Conservation (phyloP, 257 asterid species). For the Jacaranda copaia region DNA sequence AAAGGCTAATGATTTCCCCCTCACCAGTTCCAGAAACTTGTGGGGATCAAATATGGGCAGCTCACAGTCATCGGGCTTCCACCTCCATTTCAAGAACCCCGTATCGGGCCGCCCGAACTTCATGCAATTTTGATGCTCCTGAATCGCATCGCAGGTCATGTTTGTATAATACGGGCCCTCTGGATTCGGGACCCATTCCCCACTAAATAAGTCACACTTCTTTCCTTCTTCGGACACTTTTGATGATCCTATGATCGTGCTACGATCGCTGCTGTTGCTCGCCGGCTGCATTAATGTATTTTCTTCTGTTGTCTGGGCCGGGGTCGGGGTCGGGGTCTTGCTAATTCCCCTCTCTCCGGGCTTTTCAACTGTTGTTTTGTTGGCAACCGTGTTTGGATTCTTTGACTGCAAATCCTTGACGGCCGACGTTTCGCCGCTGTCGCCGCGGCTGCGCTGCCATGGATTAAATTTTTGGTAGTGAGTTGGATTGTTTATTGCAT, state of each 20-base stretch:
- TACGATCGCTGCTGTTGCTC: neutral
- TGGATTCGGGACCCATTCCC: constrained; percentile 74
- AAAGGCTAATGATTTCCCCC: constrained; percentile 78
- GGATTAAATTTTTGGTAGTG: neutral
- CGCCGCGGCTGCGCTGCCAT: constrained; percentile 13
- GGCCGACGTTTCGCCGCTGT: neutral
- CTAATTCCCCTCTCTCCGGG: neutral
- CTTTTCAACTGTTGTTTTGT: neutral
- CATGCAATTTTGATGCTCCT: constrained; percentile 88
- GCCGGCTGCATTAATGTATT: neutral
- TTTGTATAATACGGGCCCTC: constrained; percentile 80
- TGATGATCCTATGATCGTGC: neutral
- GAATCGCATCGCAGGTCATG: constrained; percentile 65
- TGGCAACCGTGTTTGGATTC: too few species aligned
- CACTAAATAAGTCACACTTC: constrained; percentile 59
- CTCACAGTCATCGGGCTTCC: constrained; percentile 88
- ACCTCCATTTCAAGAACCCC: constrained; percentile 74
- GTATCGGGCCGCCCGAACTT: constrained; percentile 75
- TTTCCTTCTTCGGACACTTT: constrained; percentile 11
- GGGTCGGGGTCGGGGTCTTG: constrained; percentile 21
- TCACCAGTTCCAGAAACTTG: constrained; percentile 59
- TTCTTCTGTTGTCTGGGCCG: constrained; percentile 19
- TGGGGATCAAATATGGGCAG: constrained; percentile 66
- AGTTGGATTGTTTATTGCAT: neutral
- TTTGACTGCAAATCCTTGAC: neutral